Evolutionary conservation across 2,329 filamentous ascomycete species (phyloP).

Genomic region (Nannizzia gypsea): DNA sequence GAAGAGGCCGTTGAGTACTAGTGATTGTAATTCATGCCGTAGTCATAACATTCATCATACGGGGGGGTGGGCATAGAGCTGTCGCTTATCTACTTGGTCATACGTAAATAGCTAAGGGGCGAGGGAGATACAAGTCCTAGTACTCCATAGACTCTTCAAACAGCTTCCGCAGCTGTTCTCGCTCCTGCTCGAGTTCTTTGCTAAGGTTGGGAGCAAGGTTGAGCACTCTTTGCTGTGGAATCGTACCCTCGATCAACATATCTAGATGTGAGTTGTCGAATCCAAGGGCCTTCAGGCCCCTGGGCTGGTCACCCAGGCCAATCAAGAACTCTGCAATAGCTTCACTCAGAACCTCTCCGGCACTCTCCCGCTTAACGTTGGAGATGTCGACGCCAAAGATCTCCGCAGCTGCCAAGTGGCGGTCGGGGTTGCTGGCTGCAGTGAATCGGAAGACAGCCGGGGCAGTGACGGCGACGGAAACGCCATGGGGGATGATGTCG

Average conservation of each 20-base stretch:
- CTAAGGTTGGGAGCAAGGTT: conserved; percentile 79
- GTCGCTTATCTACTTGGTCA: no score
- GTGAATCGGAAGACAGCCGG: conserved; percentile 94
- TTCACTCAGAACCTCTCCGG: conserved; percentile 76
- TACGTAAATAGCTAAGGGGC: not conserved
- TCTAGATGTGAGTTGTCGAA: conserved; percentile 68
- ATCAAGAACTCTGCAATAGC: conserved; percentile 71
- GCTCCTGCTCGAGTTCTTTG: conserved; percentile 56
- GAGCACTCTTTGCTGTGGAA: conserved; percentile 80
- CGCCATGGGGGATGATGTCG: conserved; percentile 87
- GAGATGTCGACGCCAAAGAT: conserved; percentile 81
- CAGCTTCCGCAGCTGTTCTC: conserved; percentile 56
- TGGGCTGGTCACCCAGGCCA: conserved; percentile 78
- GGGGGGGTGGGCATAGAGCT: no score
- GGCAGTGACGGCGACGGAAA: conserved; percentile 85
- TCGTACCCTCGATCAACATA: conserved; percentile 78
- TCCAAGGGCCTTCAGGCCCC: conserved; percentile 70
- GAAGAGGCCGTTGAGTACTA: no score
- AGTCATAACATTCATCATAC: no score
- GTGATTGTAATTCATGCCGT: no score
- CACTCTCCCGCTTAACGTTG: conserved; percentile 77
- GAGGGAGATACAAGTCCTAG: conserved; percentile 20
- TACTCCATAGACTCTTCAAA: conserved; percentile 54
- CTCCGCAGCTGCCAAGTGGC: conserved; percentile 80
- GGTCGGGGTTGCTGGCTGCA: conserved; percentile 76